Evolutionary conservation across 2,329 filamentous ascomycete genomes (phyloP).

Genomic region (Tolypocladium pustulatum): DNA sequence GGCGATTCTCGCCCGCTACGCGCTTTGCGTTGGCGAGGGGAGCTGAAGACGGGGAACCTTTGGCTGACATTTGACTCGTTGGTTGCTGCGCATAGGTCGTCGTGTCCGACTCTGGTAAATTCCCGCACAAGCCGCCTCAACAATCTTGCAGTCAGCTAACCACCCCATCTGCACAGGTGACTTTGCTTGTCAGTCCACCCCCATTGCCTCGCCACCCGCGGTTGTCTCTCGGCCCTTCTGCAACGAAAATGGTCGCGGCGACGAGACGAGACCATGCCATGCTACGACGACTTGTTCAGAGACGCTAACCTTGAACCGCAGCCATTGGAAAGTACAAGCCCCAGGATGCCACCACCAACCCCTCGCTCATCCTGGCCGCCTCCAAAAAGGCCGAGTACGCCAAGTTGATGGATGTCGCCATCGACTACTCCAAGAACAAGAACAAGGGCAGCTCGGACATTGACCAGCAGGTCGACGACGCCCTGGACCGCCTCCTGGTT

Average conservation of each 20-base stretch:
- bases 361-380: conserved; percentile 93
- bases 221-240: neutral
- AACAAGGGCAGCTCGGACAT: conserved; percentile 51
- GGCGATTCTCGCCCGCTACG: neutral
- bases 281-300: neutral
- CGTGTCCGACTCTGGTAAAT: conserved; percentile 89
- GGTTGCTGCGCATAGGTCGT: conserved; percentile 53
- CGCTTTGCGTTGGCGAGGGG: neutral
- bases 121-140: conserved; percentile 16
- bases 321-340: conserved; percentile 99
- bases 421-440: conserved; percentile 86
- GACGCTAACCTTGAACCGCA: conserved; percentile 25
- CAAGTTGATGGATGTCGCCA: conserved; percentile 76
- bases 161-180: conserved; percentile 42
- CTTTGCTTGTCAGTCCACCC: conserved; percentile 57
- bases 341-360: conserved; percentile 99
- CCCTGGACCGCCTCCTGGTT: conserved; percentile 88
- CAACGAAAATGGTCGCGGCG: neutral
- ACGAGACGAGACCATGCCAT: neutral
- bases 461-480: conserved; percentile 77
- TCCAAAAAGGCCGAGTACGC: conserved; percentile 98
- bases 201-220: neutral
- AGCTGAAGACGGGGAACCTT: neutral
- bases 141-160: conserved; percentile 10
- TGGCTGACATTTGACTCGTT: conserved; percentile 12